Evolutionary conservation across 164 flowering plant genomes (phyloP), one percentile per base, ranked within the genome.

Genomic region (Warburgia ugandensis): DNA sequence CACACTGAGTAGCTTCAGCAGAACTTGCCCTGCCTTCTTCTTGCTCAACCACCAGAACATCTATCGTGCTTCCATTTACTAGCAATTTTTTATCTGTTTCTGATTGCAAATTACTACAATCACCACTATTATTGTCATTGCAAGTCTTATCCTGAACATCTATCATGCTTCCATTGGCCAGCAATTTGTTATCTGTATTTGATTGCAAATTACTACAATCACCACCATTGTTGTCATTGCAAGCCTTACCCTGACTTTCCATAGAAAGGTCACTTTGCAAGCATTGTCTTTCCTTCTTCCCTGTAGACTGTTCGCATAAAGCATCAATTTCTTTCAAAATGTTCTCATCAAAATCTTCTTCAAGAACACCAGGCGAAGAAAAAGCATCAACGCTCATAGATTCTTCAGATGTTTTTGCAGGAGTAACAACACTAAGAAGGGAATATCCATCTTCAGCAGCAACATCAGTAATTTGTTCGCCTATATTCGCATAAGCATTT

Each of bases 251-350:
- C 38, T 26, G 50, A 49, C 7, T 52, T 48, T 48, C 51, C 19
- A 42, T 29, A 45, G 19, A 29, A 29, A 22, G 2, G 36, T 29
- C 50, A 28, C 20, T 16, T 44, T 5, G 27, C n/a, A 35, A 30
- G 4, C 3, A 58, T 49, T 22, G 49, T 29, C 31, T 48, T 55
- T 38, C 65, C 29, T 41, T 19, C 60, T 73, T 74, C 11, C 28
- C 60, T 1, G 63, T 62, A 1, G 78, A 62, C 56, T 62, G 72
- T 65, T 74, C 87, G 42, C 86, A 83, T 49, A 91, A 54, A 42
- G 66, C 80, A 76, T 86, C 97, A 45, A 91, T 84, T 68, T 82
- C 78, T 58, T 74, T 64, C 50, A 86, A 68, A 49, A 84, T 22
- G 1, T 73, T 61, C 28, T 77, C 84, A 48, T 86, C 87, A 58